Evolutionary conservation across 495 filamentous ascomycete species (phyloP).

Genomic region (Recurvomyces mirabilis): DNA sequence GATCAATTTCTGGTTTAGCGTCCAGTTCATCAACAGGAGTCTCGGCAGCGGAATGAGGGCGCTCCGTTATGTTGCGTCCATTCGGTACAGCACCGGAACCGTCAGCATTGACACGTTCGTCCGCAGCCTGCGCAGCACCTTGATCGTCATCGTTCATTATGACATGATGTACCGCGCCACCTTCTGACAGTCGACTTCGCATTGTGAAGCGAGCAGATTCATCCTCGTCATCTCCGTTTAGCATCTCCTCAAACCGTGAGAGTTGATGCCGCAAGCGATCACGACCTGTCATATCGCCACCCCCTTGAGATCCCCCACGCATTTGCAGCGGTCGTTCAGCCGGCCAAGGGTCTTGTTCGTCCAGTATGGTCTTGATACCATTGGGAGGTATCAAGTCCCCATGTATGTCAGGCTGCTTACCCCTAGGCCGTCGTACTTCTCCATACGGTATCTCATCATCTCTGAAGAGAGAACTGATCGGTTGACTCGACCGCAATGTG

Average conservation of each 20-base stretch:
- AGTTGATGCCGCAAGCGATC: slow-evolving; percentile 58
- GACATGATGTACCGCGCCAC: too few relatives aligned
- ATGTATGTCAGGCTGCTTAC: slow-evolving; percentile 15
- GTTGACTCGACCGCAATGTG: slow-evolving; percentile 21
- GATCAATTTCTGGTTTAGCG: not conserved
- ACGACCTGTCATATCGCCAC: slow-evolving; percentile 40
- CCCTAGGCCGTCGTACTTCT: slow-evolving; percentile 5
- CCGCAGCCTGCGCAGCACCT: slow-evolving; percentile 64
- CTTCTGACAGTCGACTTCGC: too few relatives aligned
- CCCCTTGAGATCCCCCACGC: slow-evolving; percentile 30
- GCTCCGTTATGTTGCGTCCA: too few relatives aligned
- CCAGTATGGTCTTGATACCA: slow-evolving; percentile 15
- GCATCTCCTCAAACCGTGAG: slow-evolving; percentile 46
- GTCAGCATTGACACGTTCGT: too few relatives aligned
- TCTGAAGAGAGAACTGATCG: slow-evolving; percentile 28
- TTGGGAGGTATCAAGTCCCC: slow-evolving; percentile 13
- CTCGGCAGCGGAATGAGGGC: not conserved
- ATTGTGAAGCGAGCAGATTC: slow-evolving; percentile 1
- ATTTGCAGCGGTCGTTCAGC: slow-evolving; percentile 24
- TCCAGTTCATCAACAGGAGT: not conserved
- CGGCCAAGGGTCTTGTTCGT: slow-evolving; percentile 9
- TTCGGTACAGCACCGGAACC: too few relatives aligned
- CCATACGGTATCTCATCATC: slow-evolving; percentile 21
- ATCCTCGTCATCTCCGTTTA: slow-evolving; percentile 42
- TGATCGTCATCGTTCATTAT: slow-evolving; percentile 38